Base-by-base conservation (phyloP, 257 asterid species). In the Solanum stenotomum region DNA sequence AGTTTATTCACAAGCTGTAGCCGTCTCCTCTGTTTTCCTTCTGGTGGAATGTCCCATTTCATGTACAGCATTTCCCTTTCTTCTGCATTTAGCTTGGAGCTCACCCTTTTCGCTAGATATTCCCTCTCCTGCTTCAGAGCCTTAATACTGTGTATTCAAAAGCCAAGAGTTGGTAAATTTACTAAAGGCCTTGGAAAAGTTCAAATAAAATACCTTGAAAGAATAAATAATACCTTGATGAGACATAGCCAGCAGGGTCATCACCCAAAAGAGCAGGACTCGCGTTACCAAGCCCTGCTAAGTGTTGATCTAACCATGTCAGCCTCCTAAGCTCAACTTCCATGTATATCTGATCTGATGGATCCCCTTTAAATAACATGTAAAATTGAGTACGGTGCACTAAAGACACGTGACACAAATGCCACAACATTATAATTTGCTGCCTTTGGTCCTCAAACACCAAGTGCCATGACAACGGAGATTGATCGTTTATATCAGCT, bases 181-280 rank as follows among this genome's bases (percentile, higher is more conserved):
- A 25, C 63, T 14, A 2, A 42, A 44, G 38, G 25, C 85, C 38
- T 6, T 40, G 5, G 10, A 46, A 20, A 79, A 42, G 85, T 81
- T 29, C 40, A 40, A 15, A 77, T n/a, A 20, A 33, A 71, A 71
- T 71, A 72, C n/a, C 12, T 72, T 71, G 78, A 71, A 71, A 18
- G 82, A 74, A 42, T 35, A 84, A 68, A 40, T 23, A 10, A 49
- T 87, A 96, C 99, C 99, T 96, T 52, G 99, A 93, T 25, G 99
- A 90, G 42, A 97, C 98, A 8, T 95, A 93, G 94, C 96, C 87
- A 37, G 99, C 95, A 37, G 99, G 98, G 87, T 95, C 98, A 49
- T 97, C 98, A 0, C 99, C 99, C 87, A 97, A 92, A 84, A 97
- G 98, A 0, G 99, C 99, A 6, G 99, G 99, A 92, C 99, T 97